Evolutionary conservation across 768 basidiomycete genomes (phyloP), one percentile per base, ranked within the genome.

Genomic region (Suillus subalutaceus): DNA sequence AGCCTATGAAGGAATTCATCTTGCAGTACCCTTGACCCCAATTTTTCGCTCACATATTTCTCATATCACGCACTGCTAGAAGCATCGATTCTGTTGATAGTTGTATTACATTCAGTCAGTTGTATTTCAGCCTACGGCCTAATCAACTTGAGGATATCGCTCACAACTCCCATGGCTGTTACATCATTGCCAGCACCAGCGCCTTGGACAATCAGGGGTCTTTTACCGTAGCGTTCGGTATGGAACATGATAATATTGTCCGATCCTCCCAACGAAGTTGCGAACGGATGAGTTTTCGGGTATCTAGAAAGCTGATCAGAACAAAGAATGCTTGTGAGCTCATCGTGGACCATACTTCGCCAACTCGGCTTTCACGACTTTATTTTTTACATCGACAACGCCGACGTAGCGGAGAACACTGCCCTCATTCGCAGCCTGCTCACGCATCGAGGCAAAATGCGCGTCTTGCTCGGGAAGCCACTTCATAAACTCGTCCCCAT

Each of bases 211-310:
- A 99, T 93, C 64, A 99, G 81, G 1, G 97, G 97, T 50, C 95
- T 81, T 9, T 90, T 85, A 3, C 90, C 89, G 74, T 99, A 99
- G 50, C 97, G 84, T 73, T 92, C 89, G 0, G 97, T 98, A 75
- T 94, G 92, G 86, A 99, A 98, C 83, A 97, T 93, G 75, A 99
- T 87, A 74, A 99, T 98, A 77, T 99, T 99, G 78, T 99, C 97
- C 26, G 95, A 95, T 1, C 97, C 97, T 26, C 94, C 93, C 16
- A 99, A 86, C 2, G 96, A 93, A 1, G 97, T 97, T 4, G 96
- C 96, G 73, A 99, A 99, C 2, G 97, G 92, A 77, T 99, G 97
- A 18, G 89, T 86, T 32, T 81, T 83, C 6, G 95, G 87, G 76
- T 99, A 99, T 76, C 96, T 98, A 68, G 23, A 26, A 0, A 43